A percentile compares a stretch with the other conserved stretches of the same genome.
Conservation (phyloP, 495 filamentous ascomycete species). For the Neurospora cerealis region DNA sequence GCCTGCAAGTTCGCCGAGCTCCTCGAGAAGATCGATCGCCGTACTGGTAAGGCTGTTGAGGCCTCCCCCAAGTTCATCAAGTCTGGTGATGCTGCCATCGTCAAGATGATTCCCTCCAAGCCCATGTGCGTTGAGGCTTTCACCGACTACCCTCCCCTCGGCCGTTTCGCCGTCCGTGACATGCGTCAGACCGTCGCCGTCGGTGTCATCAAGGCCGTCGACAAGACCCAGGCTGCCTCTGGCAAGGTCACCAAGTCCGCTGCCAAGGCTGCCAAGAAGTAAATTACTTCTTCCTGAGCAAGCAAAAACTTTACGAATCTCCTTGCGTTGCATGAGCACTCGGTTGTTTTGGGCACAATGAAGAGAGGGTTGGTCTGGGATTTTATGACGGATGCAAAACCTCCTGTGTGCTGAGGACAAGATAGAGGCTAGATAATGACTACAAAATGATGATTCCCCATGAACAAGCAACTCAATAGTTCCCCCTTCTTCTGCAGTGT, state of each 20-base stretch:
- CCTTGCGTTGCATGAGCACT: constrained; percentile 34
- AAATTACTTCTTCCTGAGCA: constrained; percentile 20
- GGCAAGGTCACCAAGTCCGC: constrained; percentile 62
- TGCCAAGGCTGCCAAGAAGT: constrained; percentile 57
- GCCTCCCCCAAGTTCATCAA: constrained; percentile 95
- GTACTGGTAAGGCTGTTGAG: constrained; percentile 98
- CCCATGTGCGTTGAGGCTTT: constrained; percentile 99
- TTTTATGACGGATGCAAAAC: constrained; percentile 32
- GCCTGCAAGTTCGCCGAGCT: constrained; percentile 99
- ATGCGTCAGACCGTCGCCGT: constrained; percentile 92
- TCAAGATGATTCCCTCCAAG: constrained; percentile 99
- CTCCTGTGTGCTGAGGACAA: constrained; percentile 39
- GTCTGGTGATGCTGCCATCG: constrained; percentile 99
- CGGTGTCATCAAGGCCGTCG: constrained; percentile 75
- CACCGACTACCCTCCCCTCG: constrained; percentile 98
- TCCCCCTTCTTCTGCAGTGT: not conserved
- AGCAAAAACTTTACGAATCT: constrained; percentile 22
- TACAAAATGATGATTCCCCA: constrained; percentile 19
- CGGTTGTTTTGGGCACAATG: constrained; percentile 34
- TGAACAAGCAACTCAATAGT: not conserved
- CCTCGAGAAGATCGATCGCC: constrained; percentile 99
- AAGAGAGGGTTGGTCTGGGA: constrained; percentile 34
- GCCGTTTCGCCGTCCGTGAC: constrained; percentile 96
- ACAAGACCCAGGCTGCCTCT: constrained; percentile 30
- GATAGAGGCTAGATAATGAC: constrained; percentile 41